These are phyloP conservation scores for Fusarium coicis DNA, from an alignment of 2,329 filamentous ascomycete species.

Conservation along the genomic window DNA sequence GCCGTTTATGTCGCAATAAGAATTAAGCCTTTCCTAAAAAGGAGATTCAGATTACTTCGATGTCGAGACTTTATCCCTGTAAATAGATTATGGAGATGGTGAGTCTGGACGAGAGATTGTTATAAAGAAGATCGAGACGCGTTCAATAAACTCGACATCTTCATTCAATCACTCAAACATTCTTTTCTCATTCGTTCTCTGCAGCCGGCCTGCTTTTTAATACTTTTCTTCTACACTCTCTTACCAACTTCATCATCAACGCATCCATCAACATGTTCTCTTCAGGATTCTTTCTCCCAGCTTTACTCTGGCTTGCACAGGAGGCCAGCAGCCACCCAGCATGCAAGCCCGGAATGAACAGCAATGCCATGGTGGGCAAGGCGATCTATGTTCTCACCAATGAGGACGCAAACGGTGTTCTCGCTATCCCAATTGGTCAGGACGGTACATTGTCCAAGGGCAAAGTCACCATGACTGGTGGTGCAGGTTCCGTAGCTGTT, in stretches of 20 bases:
- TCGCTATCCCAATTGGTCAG: slow-evolving; percentile 58
- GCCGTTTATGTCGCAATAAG: not conserved
- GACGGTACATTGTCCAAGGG: slow-evolving; percentile 60
- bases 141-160: not conserved
- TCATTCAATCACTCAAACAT: not conserved
- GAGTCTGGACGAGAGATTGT: fast-evolving
- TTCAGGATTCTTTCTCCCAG: not conserved
- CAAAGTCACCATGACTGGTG: slow-evolving; percentile 57
- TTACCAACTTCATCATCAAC: not conserved
- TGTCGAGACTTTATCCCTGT: not conserved
- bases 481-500: slow-evolving; percentile 56
- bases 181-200: not conserved
- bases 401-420: slow-evolving; percentile 58
- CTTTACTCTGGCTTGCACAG: not conserved
- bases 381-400: slow-evolving; percentile 69
- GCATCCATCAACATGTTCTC: not conserved
- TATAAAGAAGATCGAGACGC: not conserved
- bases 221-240: not conserved
- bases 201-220: slow-evolving; percentile 6
- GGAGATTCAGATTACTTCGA: slow-evolving; percentile 6
- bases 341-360: not conserved
- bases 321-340: slow-evolving; percentile 10
- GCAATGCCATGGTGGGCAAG: slow-evolving; percentile 43
- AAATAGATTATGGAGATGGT: not conserved
- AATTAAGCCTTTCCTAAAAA: not conserved